A percentile compares a stretch with the other conserved stretches of the same genome.
phyloP scores from a whole-genome alignment of 176 grass and related monocot species.

The Cymbopogon citratus region DNA sequence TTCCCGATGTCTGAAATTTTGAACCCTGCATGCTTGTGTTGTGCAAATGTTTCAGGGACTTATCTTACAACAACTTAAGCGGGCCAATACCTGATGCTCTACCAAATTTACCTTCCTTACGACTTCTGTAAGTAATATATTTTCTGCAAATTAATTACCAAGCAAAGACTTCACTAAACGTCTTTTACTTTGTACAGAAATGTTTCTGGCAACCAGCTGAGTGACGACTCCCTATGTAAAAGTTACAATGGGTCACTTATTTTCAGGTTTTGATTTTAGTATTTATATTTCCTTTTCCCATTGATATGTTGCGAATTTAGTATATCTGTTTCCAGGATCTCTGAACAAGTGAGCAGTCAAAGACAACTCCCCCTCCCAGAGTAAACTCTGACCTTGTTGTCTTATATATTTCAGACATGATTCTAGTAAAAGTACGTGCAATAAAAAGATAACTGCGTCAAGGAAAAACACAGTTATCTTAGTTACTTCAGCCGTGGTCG shows the following conservation, averaged over 20 bases:
- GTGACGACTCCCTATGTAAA: neutral
- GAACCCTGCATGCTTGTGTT: no score
- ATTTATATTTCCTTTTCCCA: neutral
- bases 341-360: no score
- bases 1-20: no score
- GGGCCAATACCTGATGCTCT: neutral
- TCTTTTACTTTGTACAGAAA: neutral
- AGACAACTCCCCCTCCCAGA: neutral
- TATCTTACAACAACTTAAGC: neutral
- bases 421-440: neutral
- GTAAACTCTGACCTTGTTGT: neutral
- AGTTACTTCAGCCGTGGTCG: neutral
- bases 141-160: neutral
- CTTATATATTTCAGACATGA: neutral
- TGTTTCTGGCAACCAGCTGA: neutral
- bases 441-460: neutral
- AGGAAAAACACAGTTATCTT: neutral
- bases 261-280: neutral
- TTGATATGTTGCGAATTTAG: neutral
- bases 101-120: neutral
- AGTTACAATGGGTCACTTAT: neutral
- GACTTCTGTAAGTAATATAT: neutral
- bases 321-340: neutral
- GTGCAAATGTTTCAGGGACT: neutral
- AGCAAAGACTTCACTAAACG: neutral